Evolutionary conservation across 2,329 filamentous ascomycete species (phyloP).

Genomic region (Pyricularia pennisetigena): DNA sequence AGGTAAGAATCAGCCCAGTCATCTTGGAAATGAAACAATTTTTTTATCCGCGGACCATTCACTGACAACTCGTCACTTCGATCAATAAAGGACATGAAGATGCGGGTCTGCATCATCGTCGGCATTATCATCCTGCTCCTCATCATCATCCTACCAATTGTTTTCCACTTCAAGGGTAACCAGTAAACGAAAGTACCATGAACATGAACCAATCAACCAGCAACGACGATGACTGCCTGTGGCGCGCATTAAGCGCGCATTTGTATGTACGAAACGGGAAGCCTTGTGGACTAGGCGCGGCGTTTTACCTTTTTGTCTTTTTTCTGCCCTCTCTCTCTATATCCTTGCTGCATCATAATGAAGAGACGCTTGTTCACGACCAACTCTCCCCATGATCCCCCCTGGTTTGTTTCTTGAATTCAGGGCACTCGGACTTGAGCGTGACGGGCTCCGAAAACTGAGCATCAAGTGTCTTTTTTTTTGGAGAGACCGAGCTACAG

Average conservation of each 20-base stretch:
- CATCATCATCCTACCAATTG: slow-evolving; percentile 77
- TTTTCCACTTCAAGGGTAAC: slow-evolving; percentile 1
- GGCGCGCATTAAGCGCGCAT: neutral
- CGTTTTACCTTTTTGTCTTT: neutral
- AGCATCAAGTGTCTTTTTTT: neutral
- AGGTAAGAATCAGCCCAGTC: slow-evolving; percentile 25
- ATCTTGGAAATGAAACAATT: neutral
- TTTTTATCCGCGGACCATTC: neutral
- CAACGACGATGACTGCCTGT: neutral
- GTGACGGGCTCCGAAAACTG: neutral
- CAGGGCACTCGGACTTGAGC: neutral
- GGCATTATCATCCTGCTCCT: slow-evolving; percentile 87
- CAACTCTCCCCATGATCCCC: neutral
- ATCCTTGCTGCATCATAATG: neutral
- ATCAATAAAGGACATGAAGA: slow-evolving; percentile 74
- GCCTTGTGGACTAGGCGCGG: neutral
- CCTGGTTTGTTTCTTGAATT: neutral
- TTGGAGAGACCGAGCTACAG: neutral
- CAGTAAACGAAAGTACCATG: neutral
- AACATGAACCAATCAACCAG: neutral
- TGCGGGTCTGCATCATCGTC: slow-evolving; percentile 91
- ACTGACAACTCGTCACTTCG: neutral
- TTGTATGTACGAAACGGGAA: slow-evolving; percentile 5
- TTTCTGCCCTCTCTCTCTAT: neutral
- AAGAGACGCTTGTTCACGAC: neutral